Evolutionary conservation across 2,329 filamentous ascomycete species (phyloP).

Genomic region (Verticillium dahliae): DNA sequence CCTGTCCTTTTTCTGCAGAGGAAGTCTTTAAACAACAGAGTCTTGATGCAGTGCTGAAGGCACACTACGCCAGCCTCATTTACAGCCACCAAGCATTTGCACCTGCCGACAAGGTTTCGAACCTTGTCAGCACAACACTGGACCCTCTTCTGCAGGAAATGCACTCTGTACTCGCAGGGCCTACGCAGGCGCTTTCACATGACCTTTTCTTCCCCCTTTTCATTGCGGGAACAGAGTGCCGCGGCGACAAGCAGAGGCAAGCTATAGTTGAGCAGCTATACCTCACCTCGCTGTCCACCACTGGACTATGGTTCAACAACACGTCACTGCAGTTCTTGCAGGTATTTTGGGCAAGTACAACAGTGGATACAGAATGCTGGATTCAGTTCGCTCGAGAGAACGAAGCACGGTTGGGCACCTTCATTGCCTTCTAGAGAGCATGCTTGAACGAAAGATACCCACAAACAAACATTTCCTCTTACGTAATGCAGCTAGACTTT

Average conservation of each 20-base stretch:
- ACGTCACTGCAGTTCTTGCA: background rate
- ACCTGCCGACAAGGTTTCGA: background rate
- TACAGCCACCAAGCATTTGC: constrained; percentile 15
- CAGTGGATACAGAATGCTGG: background rate
- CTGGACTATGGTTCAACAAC: background rate
- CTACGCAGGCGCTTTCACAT: background rate
- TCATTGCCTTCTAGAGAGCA: background rate
- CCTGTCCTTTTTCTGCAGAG: background rate
- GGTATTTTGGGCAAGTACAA: background rate
- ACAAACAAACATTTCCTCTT: background rate
- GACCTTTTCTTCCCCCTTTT: background rate
- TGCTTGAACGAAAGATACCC: background rate
- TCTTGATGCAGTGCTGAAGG: constrained; percentile 10
- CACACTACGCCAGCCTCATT: constrained; percentile 11
- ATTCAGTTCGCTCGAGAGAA: background rate
- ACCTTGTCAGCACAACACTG: background rate
- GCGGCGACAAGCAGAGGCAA: background rate
- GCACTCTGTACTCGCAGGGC: background rate
- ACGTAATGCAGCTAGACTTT: background rate
- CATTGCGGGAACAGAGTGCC: background rate
- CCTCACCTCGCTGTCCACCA: background rate
- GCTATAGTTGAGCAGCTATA: background rate
- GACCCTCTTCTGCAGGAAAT: background rate
- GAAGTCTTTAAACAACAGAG: background rate
- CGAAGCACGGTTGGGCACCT: background rate